Percentiles rank a stretch among this genome's conserved stretches.
These are phyloP conservation scores for Peronosclerospora sorghi DNA, from an alignment of 352 stramenopile species.

Conservation along the genomic window DNA sequence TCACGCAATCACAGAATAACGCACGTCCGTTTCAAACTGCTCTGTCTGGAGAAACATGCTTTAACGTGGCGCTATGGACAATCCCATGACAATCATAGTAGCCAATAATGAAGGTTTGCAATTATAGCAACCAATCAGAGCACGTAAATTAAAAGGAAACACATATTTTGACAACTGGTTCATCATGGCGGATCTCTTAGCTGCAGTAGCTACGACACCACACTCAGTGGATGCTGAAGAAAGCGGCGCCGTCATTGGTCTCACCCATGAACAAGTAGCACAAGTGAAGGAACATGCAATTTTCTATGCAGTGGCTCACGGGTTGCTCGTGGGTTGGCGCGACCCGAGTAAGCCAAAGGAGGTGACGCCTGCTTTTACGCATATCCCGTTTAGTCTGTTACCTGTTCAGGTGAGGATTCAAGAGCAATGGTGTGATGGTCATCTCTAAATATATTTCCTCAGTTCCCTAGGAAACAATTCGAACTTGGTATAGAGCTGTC, in stretches of 20 bases:
- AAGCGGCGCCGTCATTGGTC: constrained; percentile 30
- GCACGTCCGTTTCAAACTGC: no score
- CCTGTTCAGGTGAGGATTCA: constrained; percentile 34
- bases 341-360: constrained; percentile 15
- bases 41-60: no score
- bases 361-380: constrained; percentile 42
- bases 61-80: no score
- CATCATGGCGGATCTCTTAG: constrained; percentile 41
- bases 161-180: no score
- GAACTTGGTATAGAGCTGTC: constrained; percentile 55
- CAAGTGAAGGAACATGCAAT: constrained; percentile 63
- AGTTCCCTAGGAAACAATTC: constrained; percentile 49
- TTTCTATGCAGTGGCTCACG: constrained; percentile 58
- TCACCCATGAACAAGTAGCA: constrained; percentile 28
- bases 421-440: background rate
- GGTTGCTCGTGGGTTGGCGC: constrained; percentile 57
- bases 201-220: constrained; percentile 20
- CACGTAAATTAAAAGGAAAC: background rate
- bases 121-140: constrained; percentile 8
- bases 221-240: constrained; percentile 4
- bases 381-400: constrained; percentile 68
- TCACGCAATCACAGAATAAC: no score
- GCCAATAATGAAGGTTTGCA: background rate
- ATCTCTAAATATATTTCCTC: background rate
- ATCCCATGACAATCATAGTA: constrained; percentile 45